A percentile compares a stretch with the other conserved stretches of the same genome.
These are phyloP conservation scores for Arachis hypogaea DNA, from an alignment of 306 rosid genomes.

Conservation along the genomic window DNA sequence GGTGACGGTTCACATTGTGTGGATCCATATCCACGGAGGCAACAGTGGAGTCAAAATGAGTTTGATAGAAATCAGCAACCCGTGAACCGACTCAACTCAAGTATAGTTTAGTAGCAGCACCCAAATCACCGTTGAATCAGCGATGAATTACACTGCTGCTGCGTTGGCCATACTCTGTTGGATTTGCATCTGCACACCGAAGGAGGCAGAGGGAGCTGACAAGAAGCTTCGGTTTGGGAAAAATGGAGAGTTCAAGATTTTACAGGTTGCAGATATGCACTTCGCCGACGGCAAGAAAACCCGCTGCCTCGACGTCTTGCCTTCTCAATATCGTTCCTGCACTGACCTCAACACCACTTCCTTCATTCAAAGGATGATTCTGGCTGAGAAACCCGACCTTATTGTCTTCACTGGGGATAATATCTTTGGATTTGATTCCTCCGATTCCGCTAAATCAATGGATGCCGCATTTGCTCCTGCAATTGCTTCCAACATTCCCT, in stretches of 20 bases:
- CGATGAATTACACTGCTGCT: not conserved
- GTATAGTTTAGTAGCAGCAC: not conserved
- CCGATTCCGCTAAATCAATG: conserved; percentile 68
- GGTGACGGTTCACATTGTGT: not conserved
- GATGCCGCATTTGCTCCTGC: conserved; percentile 76
- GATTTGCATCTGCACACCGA: conserved; percentile 30
- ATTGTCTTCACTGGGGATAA: conserved; percentile 87
- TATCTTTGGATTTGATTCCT: conserved; percentile 61
- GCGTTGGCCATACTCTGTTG: conserved; percentile 10
- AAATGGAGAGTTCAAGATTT: conserved; percentile 73
- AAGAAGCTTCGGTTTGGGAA: conserved; percentile 56
- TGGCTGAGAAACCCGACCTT: conserved; percentile 76
- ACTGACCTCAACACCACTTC: conserved; percentile 79
- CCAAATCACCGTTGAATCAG: not conserved
- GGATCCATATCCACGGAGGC: no score
- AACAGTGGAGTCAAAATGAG: no score
- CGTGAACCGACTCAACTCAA: not conserved
- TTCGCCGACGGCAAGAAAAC: conserved; percentile 64
- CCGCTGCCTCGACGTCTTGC: conserved; percentile 58
- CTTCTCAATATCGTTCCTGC: conserved; percentile 53
- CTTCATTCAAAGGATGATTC: conserved; percentile 65
- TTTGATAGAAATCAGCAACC: not conserved
- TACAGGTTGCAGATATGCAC: conserved; percentile 92
- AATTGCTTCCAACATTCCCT: conserved; percentile 66
- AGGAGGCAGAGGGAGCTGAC: conserved; percentile 6